phyloP scores from a whole-genome alignment of 2,329 filamentous ascomycete genomes.

The Aureobasidium melanogenum region DNA sequence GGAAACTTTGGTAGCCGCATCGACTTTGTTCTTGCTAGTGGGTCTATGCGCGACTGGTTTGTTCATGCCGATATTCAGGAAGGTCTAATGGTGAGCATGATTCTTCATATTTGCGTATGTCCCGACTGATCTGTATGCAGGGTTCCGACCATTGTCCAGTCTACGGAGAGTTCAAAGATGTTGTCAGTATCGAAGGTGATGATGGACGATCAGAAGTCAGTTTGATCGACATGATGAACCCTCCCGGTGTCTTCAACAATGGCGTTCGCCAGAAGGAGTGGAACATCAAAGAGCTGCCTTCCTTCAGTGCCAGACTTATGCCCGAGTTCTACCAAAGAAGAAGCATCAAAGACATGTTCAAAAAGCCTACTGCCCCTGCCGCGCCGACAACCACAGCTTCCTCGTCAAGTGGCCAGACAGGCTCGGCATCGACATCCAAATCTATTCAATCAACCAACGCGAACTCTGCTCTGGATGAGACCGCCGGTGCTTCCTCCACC shows the following conservation, averaged over 20 bases:
- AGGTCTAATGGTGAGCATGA: slow-evolving; percentile 59
- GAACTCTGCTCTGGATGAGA: too few species aligned
- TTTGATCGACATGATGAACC: slow-evolving; percentile 69
- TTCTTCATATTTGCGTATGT: not conserved
- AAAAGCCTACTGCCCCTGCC: slow-evolving; percentile 29
- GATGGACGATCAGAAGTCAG: slow-evolving; percentile 33
- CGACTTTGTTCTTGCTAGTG: slow-evolving; percentile 82
- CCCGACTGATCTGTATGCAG: slow-evolving; percentile 23
- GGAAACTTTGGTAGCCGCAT: slow-evolving; percentile 89
- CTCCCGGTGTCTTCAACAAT: slow-evolving; percentile 58
- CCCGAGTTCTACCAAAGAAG: slow-evolving; percentile 78
- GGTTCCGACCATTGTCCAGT: slow-evolving; percentile 97
- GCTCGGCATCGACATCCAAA: not conserved
- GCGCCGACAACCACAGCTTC: not conserved
- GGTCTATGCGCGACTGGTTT: slow-evolving; percentile 73
- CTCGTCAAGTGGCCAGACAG: not conserved
- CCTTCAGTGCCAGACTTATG: slow-evolving; percentile 72
- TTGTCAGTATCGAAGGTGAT: slow-evolving; percentile 41
- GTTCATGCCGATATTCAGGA: slow-evolving; percentile 79
- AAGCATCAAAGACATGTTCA: slow-evolving; percentile 93
- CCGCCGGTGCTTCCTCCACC: not conserved
- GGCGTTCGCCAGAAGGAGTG: slow-evolving; percentile 61
- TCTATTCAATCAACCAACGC: not conserved
- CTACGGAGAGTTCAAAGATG: slow-evolving; percentile 63
- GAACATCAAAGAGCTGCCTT: slow-evolving; percentile 56